Base-by-base conservation (phyloP, 2,329 filamentous ascomycete species). In the Curvularia verruculosa region DNA sequence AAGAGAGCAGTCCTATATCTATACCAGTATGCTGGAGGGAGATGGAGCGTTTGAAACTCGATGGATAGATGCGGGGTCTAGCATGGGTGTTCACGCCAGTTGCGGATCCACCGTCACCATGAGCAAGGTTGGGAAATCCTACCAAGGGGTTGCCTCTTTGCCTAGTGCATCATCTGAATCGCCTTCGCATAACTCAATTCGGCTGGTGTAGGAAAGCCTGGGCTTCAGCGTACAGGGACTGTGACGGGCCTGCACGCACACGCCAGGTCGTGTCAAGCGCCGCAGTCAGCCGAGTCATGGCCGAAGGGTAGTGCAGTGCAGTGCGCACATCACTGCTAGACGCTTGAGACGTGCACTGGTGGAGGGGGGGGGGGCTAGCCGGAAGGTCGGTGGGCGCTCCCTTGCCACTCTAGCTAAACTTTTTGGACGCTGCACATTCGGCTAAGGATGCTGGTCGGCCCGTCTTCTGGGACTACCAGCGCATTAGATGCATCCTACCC, bases 11-110 rank as follows among this genome's bases (percentile, higher is more conserved):
- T 54, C 58, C 50, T 70, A 72, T 72, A 73, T 74, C 68, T 73
- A 66, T 56, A 63, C 61, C 63, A 66, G 54, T 63, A 67, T 68
- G 58, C 41, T 55, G 54, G 59, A 63, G 59, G 64, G 64, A 58
- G 58, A 64, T 60, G 56, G 59, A 62, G 63, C 57, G 53, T 59
- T 63, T 59, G 59, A 59, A 60, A 58, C 57, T 61, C 59, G 63
- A 63, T 59, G 59, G 57, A 60, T 64, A 54, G 64, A 70, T 73
- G 72, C 72, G 72, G 72, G 72, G 72, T 74, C 60, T 61, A 64
- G 62, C 61, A 69, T 71, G 64, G 71, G 55, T 49, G 46, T 74
- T 75, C 68, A 59, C 68, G 68, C 70, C 65, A 73, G 55, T 49
- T 65, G 65, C 61, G 68, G 66, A 61, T 67, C 66, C 65, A 69